Evolutionary conservation across 164 flowering plant species (phyloP), one percentile per base, ranked within the genome.

Genomic region (Liquidambar formosana): DNA sequence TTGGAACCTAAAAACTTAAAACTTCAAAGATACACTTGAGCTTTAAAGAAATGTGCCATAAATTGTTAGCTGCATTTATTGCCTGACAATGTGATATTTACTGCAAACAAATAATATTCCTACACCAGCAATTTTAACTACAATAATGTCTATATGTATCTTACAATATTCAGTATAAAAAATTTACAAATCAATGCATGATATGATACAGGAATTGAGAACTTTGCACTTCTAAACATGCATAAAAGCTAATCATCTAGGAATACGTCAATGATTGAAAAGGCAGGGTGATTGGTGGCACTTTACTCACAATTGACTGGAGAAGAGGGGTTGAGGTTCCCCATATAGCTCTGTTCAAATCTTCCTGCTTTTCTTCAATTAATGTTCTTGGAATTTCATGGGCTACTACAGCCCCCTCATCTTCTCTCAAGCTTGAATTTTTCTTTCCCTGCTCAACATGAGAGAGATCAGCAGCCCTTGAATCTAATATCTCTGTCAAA

Each of bases 401-500:
- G 18, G 76, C 45, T 57, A 57, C 58, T 21, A 47, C 48, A 21
- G 57, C 75, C 53, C 51, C 48, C 53, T 66, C 45, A 46, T 72
- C 73, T 61, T 77, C 82, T 61, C 43, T 63, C 44, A 53, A 22
- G 47, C 19, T 63, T 66, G 41, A 22, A 59, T 61, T 65, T 67
- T 58, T 65, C 33, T 70, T 78, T 62, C 57, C 81, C 46, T 19
- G 47, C 65, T 80, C 75, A 47, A 19, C 79, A 71, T 81, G 71
- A 63, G 83, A 73, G 51, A 43, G 60, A 72, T 75, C 83, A 76
- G 33, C 75, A 58, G 79, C 80, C 77, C 86, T 88, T 54, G 92
- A 86, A 59, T 77, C 75, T 57, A 94, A 63, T 70, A 94, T 77
- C 75, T 81, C 86, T 23, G 81, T 76, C 79, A 94, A 80, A 66